Base-by-base conservation (phyloP, 148 eudicot species). In the Camellia japonica region DNA sequence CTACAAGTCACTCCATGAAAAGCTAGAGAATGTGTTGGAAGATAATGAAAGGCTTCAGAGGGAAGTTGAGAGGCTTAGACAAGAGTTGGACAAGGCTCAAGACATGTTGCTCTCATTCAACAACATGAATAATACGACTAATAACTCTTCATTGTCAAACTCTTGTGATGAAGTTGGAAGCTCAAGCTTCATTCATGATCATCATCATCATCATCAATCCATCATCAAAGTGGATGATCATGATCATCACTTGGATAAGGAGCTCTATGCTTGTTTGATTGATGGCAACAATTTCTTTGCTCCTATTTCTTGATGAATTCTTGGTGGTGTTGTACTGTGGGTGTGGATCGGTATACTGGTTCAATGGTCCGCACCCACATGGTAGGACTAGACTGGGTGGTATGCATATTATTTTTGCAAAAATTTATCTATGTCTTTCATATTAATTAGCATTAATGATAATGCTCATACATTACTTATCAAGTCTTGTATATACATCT, bases 101-200 rank as follows among this genome's bases (percentile, higher is more conserved):
- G 78, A 78, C n/a, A 49, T 71, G 80, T 54, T 84, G 38, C 10
- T 54, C 56, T 60, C 76, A 7, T 19, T 69, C 0, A 70, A 71
- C 49, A 4, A 49, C 52, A 30, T 30, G 38, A 30, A 30, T 30
- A 49, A 49, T 49, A 52, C 58, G 23, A 30, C 71, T 30, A 8
- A 66, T 47, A 58, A 51, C 16, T 67, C n/a, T 49, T 70, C 82
- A 7, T 52, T 75, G 41, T 78, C 82, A 13, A 83, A 61, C 41
- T 75, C 82, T 15, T 78, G 82, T 69, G 82, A 83, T 51, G 85
- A 83, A 61, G 75, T 79, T 54, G 85, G 85, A 19, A 83, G 69
- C 78, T 63, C 81, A 6, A 73, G 59, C 51, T 78, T 82, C 61
- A 43, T 65, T 74, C 69, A 65, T 12, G 61, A 55, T 30, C 38